Conservation (phyloP, 352 stramenopile species). For the Discostella stelligera region DNA sequence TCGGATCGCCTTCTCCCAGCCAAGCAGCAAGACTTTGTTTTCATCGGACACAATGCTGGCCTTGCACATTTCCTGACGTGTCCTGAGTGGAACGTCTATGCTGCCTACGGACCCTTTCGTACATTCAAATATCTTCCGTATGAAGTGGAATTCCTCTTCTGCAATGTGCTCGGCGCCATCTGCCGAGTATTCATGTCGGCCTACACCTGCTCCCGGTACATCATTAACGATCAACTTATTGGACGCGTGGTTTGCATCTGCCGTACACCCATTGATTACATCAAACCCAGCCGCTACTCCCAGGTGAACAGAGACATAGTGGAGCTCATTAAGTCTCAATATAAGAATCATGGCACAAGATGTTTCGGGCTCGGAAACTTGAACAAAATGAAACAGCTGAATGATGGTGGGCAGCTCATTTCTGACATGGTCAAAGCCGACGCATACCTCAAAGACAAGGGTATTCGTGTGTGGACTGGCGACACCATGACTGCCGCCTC, state of each 20-base stretch:
- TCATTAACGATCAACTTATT: conserved; percentile 64
- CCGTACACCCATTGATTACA: conserved; percentile 65
- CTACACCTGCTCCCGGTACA: conserved; percentile 61
- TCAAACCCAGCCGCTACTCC: conserved; percentile 52
- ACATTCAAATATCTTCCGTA: conserved; percentile 62
- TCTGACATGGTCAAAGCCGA: conserved; percentile 67
- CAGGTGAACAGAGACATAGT: conserved; percentile 67
- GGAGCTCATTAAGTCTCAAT: conserved; percentile 56
- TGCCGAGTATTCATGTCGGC: conserved; percentile 51
- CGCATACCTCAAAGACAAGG: conserved; percentile 64
- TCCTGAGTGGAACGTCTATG: conserved; percentile 64
- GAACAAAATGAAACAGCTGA: conserved; percentile 81
- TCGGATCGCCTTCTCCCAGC: conserved; percentile 42
- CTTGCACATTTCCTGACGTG: conserved; percentile 68
- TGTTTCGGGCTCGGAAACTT: conserved; percentile 73
- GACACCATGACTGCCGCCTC: conserved; percentile 77
- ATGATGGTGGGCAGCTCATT: conserved; percentile 74
- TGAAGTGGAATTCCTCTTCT: conserved; percentile 62
- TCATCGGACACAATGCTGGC: conserved; percentile 77
- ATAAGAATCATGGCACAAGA: conserved; percentile 59
- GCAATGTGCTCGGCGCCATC: conserved; percentile 45
- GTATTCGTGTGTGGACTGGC: conserved; percentile 67
- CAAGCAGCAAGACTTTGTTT: conserved; percentile 71
- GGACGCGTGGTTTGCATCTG: conserved; percentile 64
- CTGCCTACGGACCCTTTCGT: conserved; percentile 57